Conservation (phyloP, 2,329 filamentous ascomycete genomes). For the Ophidiomyces ophidiicola region DNA sequence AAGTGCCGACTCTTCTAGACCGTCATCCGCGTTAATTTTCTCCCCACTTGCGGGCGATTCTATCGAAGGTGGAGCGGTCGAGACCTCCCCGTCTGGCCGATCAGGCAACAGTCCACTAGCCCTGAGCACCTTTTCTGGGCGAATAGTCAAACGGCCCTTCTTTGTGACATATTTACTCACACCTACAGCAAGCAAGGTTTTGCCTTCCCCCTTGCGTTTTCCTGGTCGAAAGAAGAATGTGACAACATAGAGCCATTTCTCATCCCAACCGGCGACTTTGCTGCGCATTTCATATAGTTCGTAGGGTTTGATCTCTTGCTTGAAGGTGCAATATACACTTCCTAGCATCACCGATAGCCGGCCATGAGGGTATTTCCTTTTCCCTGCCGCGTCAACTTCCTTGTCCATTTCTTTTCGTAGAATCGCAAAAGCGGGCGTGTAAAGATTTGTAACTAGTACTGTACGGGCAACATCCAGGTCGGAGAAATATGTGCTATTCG, state of each 20-base stretch:
- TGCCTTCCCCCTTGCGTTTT: conserved; percentile 40
- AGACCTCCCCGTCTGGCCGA: conserved; percentile 47
- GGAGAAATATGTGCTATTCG: conserved; percentile 73
- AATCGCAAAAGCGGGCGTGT: conserved; percentile 45
- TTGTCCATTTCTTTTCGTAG: conserved; percentile 42
- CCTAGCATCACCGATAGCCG: conserved; percentile 55
- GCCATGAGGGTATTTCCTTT: conserved; percentile 31
- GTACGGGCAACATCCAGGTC: conserved; percentile 76
- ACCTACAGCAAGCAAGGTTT: conserved; percentile 57
- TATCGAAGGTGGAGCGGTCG: conserved; percentile 20
- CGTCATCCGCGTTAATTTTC: conserved; percentile 23
- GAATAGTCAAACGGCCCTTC: conserved; percentile 67
- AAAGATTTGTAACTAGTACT: conserved; percentile 60
- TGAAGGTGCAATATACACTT: conserved; percentile 61
- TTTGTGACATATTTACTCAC: conserved; percentile 76
- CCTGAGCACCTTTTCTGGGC: conserved; percentile 63
- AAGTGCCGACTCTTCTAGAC: conserved; percentile 27
- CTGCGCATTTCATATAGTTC: conserved; percentile 62
- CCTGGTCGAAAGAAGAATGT: conserved; percentile 55
- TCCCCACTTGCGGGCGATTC: conserved; percentile 19
- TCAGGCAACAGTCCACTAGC: conserved; percentile 62
- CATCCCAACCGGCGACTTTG: conserved; percentile 60
- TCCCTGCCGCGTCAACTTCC: conserved; percentile 36
- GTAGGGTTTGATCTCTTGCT: conserved; percentile 58
- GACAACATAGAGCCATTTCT: conserved; percentile 68